Conservation (phyloP, 148 eudicot genomes). For the Fagopyrum homotropicum region DNA sequence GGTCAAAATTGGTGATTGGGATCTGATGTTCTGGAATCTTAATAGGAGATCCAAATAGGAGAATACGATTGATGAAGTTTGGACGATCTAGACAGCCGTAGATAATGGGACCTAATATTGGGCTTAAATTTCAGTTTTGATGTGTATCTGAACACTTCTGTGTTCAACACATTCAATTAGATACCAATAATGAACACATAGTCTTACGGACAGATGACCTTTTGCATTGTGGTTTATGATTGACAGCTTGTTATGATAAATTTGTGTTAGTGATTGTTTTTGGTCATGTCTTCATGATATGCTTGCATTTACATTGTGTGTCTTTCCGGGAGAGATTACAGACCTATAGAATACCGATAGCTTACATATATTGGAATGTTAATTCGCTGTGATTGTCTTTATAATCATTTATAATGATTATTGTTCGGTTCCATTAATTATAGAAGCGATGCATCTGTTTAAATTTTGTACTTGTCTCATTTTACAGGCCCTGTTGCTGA, state of each 20-base stretch:
- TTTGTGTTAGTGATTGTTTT: neutral
- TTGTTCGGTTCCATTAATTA: neutral
- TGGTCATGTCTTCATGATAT: neutral
- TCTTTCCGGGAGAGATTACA: too few species aligned
- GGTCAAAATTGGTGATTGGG: neutral
- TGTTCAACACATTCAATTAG: too few species aligned
- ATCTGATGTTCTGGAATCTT: neutral
- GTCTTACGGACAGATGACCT: neutral
- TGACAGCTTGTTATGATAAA: neutral
- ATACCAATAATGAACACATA: too few species aligned
- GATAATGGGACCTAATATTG: too few species aligned
- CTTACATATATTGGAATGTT: too few species aligned
- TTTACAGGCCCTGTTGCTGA: conserved; percentile 18
- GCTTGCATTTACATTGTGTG: too few species aligned
- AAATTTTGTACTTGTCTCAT: neutral
- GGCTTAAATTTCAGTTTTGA: too few species aligned
- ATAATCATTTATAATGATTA: neutral
- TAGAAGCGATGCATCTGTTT: conserved; percentile 29
- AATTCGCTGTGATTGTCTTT: neutral
- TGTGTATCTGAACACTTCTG: too few species aligned
- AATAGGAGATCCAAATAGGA: too few species aligned
- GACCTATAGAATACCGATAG: too few species aligned
- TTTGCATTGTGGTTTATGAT: neutral
- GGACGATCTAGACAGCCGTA: too few species aligned
- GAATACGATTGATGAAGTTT: too few species aligned